These are phyloP conservation scores for Phytophthora crassamura DNA, from an alignment of 352 stramenopile genomes.

Conservation along the genomic window DNA sequence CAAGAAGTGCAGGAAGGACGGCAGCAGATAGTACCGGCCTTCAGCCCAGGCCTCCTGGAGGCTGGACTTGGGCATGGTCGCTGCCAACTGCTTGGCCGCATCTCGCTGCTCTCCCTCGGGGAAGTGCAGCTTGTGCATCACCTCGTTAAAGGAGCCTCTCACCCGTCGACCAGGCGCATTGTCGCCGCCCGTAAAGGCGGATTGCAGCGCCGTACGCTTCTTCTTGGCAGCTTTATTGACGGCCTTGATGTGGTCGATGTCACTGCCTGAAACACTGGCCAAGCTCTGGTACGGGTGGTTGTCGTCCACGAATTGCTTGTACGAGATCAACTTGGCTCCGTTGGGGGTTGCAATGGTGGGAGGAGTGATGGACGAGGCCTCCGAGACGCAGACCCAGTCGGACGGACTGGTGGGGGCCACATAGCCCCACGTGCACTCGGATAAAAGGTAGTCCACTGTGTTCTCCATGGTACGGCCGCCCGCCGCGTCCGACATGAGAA, in stretches of 20 bases:
- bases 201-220: conserved; percentile 78
- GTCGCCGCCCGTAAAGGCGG: conserved; percentile 65
- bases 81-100: conserved; percentile 53
- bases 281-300: conserved; percentile 72
- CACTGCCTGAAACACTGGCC: conserved; percentile 16
- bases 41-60: conserved; percentile 76
- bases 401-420: conserved; percentile 36
- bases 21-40: conserved; percentile 83
- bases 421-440: conserved; percentile 83
- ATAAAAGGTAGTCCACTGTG: conserved; percentile 87
- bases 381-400: conserved; percentile 71
- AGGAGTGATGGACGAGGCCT: conserved; percentile 53
- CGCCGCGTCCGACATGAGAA: conserved; percentile 91
- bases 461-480: conserved; percentile 89
- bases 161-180: conserved; percentile 54
- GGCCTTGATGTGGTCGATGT: conserved; percentile 67
- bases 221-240: conserved; percentile 86
- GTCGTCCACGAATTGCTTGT: conserved; percentile 88
- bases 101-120: conserved; percentile 52
- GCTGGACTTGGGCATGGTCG: conserved; percentile 48
- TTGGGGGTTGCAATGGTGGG: conserved; percentile 17
- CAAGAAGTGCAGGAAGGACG: conserved; percentile 82
- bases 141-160: conserved; percentile 58
- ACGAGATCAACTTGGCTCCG: conserved; percentile 53
- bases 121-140: conserved; percentile 85